Conservation (phyloP, 2,329 filamentous ascomycete species). For the Phyllosticta citribraziliensis region DNA sequence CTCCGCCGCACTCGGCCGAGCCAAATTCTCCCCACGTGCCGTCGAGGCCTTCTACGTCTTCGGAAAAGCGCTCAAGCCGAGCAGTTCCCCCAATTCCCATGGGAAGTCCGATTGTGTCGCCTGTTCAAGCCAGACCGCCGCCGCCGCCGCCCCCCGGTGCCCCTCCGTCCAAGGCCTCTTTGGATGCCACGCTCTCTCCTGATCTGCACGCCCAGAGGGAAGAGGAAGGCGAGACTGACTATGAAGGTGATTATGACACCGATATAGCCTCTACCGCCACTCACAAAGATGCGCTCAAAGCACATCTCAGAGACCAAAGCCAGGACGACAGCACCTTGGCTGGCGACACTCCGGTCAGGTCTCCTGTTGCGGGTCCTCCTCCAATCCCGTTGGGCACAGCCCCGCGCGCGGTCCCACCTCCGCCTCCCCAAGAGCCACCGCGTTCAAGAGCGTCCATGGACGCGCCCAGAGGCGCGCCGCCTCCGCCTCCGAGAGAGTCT, state of each 20-base stretch:
- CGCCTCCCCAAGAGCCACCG: slow-evolving; percentile 42
- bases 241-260: slow-evolving; percentile 96
- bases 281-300: slow-evolving; percentile 84
- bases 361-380: slow-evolving; percentile 25
- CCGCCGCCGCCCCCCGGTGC: slow-evolving; percentile 38
- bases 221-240: slow-evolving; percentile 78
- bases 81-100: slow-evolving; percentile 49
- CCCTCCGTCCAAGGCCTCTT: slow-evolving; percentile 27
- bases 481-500: slow-evolving; percentile 41
- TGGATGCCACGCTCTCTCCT: slow-evolving; percentile 21
- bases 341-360: slow-evolving; percentile 44
- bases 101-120: slow-evolving; percentile 24
- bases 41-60: slow-evolving; percentile 18
- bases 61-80: slow-evolving; percentile 26
- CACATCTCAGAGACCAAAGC: slow-evolving; percentile 68
- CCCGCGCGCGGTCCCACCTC: slow-evolving; percentile 42
- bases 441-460: slow-evolving; percentile 57
- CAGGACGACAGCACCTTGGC: slow-evolving; percentile 53
- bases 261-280: slow-evolving; percentile 92
- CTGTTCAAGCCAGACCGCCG: slow-evolving; percentile 31
- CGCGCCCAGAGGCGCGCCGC: slow-evolving; percentile 59
- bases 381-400: slow-evolving; percentile 18
- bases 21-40: slow-evolving; percentile 1
- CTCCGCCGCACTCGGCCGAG: slow-evolving; percentile 16
- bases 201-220: slow-evolving; percentile 41